Conservation (phyloP, 352 stramenopile species). For the Phytophthora chlamydospora region DNA sequence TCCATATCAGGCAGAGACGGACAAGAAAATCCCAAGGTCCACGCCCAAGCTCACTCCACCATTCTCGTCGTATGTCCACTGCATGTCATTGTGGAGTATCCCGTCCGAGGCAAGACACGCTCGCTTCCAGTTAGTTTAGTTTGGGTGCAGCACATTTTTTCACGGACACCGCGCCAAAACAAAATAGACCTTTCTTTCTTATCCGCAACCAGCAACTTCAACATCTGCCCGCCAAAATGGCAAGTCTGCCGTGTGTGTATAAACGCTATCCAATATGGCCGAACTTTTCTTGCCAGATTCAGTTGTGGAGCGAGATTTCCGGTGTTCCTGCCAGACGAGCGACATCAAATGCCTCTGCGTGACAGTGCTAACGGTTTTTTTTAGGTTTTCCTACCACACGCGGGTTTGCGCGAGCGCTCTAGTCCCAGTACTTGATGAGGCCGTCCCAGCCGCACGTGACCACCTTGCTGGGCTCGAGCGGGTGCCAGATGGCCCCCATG, state of each 20-base stretch:
- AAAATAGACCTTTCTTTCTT: slow-evolving; percentile 21
- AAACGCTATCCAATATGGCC: too few species aligned
- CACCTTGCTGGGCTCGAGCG: slow-evolving; percentile 95
- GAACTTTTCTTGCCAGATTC: too few species aligned
- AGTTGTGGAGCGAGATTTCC: too few species aligned
- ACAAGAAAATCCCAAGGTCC: neutral
- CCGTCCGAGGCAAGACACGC: slow-evolving; percentile 4
- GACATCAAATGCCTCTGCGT: neutral
- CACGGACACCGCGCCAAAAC: slow-evolving; percentile 2
- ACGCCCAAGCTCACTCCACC: neutral
- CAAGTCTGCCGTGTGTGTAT: too few species aligned
- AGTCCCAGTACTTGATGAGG: slow-evolving; percentile 99
- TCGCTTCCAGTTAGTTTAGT: slow-evolving; percentile 8
- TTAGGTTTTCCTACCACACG: too few species aligned
- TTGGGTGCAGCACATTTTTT: slow-evolving; percentile 12
- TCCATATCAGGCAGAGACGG: neutral
- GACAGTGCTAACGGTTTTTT: neutral
- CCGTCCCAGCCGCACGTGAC: slow-evolving; percentile 99
- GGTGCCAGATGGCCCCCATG: slow-evolving; percentile 97
- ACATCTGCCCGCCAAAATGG: too few species aligned
- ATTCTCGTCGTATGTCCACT: neutral
- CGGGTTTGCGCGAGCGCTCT: slow-evolving; percentile 23
- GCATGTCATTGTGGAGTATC: slow-evolving; percentile 15
- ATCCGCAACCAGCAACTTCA: neutral
- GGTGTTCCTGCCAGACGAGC: too few species aligned